Percentiles rank a stretch among this genome's conserved stretches.
Evolutionary conservation across 352 stramenopile species (phyloP).

Genomic region (Phytophthora pluvialis): DNA sequence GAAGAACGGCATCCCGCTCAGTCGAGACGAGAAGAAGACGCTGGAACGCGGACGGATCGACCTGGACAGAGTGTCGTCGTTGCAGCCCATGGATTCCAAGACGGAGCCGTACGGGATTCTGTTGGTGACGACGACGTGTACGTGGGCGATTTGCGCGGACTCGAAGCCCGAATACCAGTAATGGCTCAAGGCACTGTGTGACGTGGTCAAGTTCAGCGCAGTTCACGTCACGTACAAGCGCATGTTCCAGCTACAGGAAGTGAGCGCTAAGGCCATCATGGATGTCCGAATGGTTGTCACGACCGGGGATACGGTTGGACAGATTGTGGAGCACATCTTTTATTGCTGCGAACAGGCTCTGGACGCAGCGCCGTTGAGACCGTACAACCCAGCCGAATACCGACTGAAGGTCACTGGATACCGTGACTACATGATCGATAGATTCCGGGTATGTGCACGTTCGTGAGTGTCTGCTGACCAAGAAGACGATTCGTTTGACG

Average conservation of each 20-base stretch:
- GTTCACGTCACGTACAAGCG: slow-evolving; percentile 83
- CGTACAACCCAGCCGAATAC: slow-evolving; percentile 85
- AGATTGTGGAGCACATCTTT: slow-evolving; percentile 91
- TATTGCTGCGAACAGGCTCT: slow-evolving; percentile 87
- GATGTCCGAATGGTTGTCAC: slow-evolving; percentile 88
- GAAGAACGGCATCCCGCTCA: slow-evolving; percentile 77
- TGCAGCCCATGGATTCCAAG: slow-evolving; percentile 75
- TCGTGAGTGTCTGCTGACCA: slow-evolving; percentile 84
- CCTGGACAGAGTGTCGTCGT: slow-evolving; percentile 80
- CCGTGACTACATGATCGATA: slow-evolving; percentile 88
- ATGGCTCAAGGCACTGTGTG: slow-evolving; percentile 83
- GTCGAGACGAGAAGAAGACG: slow-evolving; percentile 75
- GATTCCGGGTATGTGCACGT: slow-evolving; percentile 88
- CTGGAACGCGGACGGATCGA: slow-evolving; percentile 79
- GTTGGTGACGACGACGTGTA: slow-evolving; percentile 78
- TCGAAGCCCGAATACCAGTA: slow-evolving; percentile 78
- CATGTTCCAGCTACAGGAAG: slow-evolving; percentile 87
- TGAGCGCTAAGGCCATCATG: slow-evolving; percentile 81
- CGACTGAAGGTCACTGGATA: slow-evolving; percentile 87
- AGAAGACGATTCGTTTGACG: slow-evolving; percentile 86
- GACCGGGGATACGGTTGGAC: slow-evolving; percentile 81
- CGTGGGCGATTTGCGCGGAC: slow-evolving; percentile 78
- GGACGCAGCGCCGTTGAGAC: slow-evolving; percentile 72
- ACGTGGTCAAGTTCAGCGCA: slow-evolving; percentile 80
- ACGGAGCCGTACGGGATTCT: slow-evolving; percentile 78